These are phyloP conservation scores for Obelidium mucronatum DNA, from an alignment of 192 early-diverging fungal genomes.

Conservation along the genomic window DNA sequence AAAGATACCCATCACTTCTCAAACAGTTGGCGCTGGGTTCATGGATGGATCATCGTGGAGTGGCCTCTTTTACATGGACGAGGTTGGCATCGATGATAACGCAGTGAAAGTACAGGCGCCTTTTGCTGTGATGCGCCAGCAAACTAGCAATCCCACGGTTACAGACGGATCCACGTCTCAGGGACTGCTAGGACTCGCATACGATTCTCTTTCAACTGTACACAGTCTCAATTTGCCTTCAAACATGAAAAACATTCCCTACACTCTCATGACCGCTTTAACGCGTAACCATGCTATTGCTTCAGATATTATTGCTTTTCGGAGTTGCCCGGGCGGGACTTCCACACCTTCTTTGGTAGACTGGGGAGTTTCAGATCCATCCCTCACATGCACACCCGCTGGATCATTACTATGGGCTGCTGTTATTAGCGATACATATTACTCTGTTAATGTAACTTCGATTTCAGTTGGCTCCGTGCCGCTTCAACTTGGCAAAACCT, in stretches of 20 bases:
- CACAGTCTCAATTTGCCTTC: neutral
- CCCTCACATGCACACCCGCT: slow-evolving; percentile 3
- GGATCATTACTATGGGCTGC: neutral
- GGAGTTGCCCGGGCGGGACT: slow-evolving; percentile 20
- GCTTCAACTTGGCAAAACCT: neutral
- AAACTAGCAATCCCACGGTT: slow-evolving; percentile 12
- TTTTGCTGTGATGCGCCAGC: slow-evolving; percentile 27
- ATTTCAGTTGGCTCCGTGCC: neutral
- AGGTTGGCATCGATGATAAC: slow-evolving; percentile 8
- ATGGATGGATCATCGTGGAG: slow-evolving; percentile 9
- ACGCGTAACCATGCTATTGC: neutral
- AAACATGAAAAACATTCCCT: neutral
- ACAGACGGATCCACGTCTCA: slow-evolving; percentile 17
- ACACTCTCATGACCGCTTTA: slow-evolving; percentile 3
- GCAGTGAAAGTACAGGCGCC: neutral
- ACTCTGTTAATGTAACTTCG: slow-evolving; percentile 27
- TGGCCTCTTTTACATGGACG: slow-evolving; percentile 18
- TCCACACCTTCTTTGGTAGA: slow-evolving; percentile 10
- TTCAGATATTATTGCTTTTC: slow-evolving; percentile 19
- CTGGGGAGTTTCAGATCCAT: slow-evolving; percentile 20
- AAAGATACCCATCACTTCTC: neutral
- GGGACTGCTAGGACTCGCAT: slow-evolving; percentile 25
- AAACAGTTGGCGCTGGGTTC: slow-evolving; percentile 6
- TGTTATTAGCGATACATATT: slow-evolving; percentile 9
- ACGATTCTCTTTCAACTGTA: slow-evolving; percentile 11